These are phyloP conservation scores for Agapanthus africanus DNA, from an alignment of 106 monocot species.

Conservation along the genomic window DNA sequence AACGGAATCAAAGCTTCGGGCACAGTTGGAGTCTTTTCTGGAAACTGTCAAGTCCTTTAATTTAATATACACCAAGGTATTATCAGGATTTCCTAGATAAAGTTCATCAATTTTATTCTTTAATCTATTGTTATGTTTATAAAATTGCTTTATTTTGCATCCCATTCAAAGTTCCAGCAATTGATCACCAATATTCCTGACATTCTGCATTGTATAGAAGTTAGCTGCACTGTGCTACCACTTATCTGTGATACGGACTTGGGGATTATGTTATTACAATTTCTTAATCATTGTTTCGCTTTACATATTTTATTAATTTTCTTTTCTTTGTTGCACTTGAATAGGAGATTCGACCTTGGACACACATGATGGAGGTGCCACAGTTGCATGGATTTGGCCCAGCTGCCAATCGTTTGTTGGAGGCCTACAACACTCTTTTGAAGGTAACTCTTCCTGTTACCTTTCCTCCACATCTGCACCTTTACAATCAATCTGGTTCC, in stretches of 20 bases:
- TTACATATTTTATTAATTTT: neutral
- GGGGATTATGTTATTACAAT: neutral
- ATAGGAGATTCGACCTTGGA: constrained; percentile 99
- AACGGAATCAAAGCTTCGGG: constrained; percentile 58
- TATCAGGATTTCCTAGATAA: neutral
- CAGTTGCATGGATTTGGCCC: constrained; percentile 97
- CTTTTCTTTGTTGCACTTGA: neutral
- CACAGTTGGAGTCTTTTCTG: constrained; percentile 76
- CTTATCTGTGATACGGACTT: too few relatives aligned
- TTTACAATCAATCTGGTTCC: too few relatives aligned
- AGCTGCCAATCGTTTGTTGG: constrained; percentile 89
- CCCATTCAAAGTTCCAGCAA: neutral
- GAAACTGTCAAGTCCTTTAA: constrained; percentile 92
- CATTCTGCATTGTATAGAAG: neutral
- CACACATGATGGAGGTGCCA: constrained; percentile 99
- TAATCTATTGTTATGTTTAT: neutral
- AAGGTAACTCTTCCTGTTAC: too few relatives aligned
- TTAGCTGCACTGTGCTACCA: too few relatives aligned
- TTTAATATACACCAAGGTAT: constrained; percentile 84
- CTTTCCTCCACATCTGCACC: too few relatives aligned
- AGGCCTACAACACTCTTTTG: constrained; percentile 83
- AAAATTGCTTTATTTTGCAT: neutral
- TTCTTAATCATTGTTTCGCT: neutral
- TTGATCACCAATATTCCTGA: neutral
- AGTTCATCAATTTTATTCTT: neutral